Evolutionary conservation across 306 rosid species (phyloP).

Genomic region (Quercus bicolor): DNA sequence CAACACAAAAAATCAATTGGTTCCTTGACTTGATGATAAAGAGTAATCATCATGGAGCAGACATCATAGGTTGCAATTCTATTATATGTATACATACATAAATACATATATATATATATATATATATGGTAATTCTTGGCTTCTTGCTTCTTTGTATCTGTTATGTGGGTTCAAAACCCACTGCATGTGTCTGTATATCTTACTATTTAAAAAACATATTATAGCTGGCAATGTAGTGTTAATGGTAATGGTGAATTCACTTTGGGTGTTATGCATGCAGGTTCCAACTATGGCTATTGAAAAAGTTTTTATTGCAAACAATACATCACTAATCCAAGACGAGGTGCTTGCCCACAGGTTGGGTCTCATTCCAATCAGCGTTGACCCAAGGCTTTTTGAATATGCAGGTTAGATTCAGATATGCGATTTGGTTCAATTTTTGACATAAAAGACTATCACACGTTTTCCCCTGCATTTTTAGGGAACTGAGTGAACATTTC

Average conservation of each 20-base stretch:
- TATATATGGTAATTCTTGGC: too few relatives aligned
- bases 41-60: too few relatives aligned
- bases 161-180: too few relatives aligned
- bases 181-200: too few relatives aligned
- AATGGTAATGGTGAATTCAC: constrained; percentile 1
- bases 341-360: constrained; percentile 96
- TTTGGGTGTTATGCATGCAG: constrained; percentile 31
- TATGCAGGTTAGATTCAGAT: constrained; percentile 57
- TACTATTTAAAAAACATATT: neutral
- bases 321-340: constrained; percentile 81
- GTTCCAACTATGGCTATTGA: constrained; percentile 99
- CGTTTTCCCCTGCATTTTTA: neutral
- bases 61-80: too few relatives aligned
- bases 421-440: neutral
- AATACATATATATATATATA: too few relatives aligned
- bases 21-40: too few relatives aligned
- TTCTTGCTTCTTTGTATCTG: too few relatives aligned
- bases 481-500: neutral
- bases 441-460: neutral
- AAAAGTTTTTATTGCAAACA: constrained; percentile 78
- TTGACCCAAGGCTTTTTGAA: constrained; percentile 88
- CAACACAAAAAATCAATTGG: too few relatives aligned
- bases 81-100: too few relatives aligned
- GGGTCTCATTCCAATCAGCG: constrained; percentile 83
- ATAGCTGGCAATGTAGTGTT: neutral